Evolutionary conservation across 352 stramenopile genomes (phyloP).

Genomic region (Globisporangium camurandrum): DNA sequence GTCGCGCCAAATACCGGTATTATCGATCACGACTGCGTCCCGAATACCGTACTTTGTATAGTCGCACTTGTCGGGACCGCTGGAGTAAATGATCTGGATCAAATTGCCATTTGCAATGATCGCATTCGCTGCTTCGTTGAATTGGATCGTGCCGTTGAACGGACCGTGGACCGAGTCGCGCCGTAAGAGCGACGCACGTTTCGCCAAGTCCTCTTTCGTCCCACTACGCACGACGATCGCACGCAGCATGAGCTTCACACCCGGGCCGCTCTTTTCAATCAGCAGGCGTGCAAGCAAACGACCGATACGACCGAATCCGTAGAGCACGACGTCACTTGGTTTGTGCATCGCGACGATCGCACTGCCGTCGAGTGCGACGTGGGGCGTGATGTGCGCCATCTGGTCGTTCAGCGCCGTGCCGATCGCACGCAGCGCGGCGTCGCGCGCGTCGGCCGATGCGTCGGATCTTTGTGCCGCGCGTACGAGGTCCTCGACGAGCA

Average conservation of each 20-base stretch:
- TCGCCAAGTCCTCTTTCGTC: constrained; percentile 75
- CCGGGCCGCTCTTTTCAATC: constrained; percentile 80
- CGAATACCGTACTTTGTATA: constrained; percentile 85
- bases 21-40: constrained; percentile 86
- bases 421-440: constrained; percentile 38
- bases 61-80: constrained; percentile 78
- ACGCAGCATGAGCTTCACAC: constrained; percentile 83
- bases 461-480: constrained; percentile 35
- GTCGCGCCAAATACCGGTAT: constrained; percentile 81
- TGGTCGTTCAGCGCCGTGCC: constrained; percentile 48
- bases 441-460: constrained; percentile 22
- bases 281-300: constrained; percentile 67
- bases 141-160: constrained; percentile 76
- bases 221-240: constrained; percentile 85
- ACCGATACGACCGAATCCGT: constrained; percentile 86
- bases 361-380: constrained; percentile 4
- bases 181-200: constrained; percentile 75
- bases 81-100: constrained; percentile 85
- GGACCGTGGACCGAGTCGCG: constrained; percentile 83
- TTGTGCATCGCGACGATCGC: constrained; percentile 30
- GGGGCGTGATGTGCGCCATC: constrained; percentile 36
- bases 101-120: constrained; percentile 86
- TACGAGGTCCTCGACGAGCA: constrained; percentile 56
- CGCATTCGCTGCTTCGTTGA: constrained; percentile 79
- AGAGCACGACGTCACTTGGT: constrained; percentile 77